Conservation (phyloP, 169 alveolate species). For the Cryptosporidium tyzzeri region DNA sequence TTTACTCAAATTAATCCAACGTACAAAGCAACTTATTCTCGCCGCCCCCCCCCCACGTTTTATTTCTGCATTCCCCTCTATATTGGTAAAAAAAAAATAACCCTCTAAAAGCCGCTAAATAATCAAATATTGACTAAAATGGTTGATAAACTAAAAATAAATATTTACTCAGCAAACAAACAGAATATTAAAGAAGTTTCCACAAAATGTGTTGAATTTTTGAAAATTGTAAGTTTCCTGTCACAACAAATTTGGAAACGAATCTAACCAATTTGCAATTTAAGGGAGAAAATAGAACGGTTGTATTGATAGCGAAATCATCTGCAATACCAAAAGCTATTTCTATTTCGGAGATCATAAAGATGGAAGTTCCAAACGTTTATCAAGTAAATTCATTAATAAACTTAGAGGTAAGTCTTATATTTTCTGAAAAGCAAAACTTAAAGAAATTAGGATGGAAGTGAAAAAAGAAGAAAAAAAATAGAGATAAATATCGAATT, state of each 20-base stretch:
- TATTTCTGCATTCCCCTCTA: slow-evolving; percentile 6
- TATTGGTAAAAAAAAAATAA: background rate
- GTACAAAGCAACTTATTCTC: background rate
- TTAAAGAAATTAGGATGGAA: slow-evolving; percentile 34
- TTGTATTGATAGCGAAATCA: slow-evolving; percentile 29
- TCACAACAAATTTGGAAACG: background rate
- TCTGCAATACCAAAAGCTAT: slow-evolving; percentile 43
- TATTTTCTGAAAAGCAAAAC: background rate
- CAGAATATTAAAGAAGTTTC: slow-evolving; percentile 19
- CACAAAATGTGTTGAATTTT: slow-evolving; percentile 18
- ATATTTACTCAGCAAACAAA: slow-evolving; percentile 44
- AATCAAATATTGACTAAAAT: slow-evolving; percentile 41
- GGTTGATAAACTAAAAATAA: slow-evolving; percentile 27
- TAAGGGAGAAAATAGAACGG: slow-evolving; percentile 13
- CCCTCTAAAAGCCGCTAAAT: slow-evolving; percentile 1
- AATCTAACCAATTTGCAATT: background rate
- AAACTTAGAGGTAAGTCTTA: slow-evolving; percentile 41
- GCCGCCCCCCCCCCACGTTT: slow-evolving; percentile 30
- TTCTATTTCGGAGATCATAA: slow-evolving; percentile 43
- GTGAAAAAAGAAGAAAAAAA: slow-evolving; percentile 49
- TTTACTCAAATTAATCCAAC: background rate
- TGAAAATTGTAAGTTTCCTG: slow-evolving; percentile 17
- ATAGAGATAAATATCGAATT: slow-evolving; percentile 23
- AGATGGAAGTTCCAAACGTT: slow-evolving; percentile 13
- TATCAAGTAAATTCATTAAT: slow-evolving; percentile 5